Conservation (phyloP, 257 asterid species). For the Solanum piurae region DNA sequence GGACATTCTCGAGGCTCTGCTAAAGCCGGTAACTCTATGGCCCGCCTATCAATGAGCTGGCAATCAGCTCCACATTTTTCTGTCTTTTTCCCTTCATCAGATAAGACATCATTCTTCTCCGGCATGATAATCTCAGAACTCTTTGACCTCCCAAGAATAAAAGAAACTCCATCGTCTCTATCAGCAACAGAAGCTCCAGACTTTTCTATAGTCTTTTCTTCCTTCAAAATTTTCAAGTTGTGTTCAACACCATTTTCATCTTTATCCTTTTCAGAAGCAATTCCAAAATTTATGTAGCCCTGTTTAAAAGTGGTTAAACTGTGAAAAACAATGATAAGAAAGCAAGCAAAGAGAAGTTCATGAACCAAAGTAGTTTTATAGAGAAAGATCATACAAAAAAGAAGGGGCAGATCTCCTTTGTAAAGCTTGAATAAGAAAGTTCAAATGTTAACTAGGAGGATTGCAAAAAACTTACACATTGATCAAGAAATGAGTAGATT, state of each 20-base stretch:
- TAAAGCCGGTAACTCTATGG: slow-evolving; percentile 26
- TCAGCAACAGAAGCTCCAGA: slow-evolving; percentile 36
- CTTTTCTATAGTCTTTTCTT: slow-evolving; percentile 40
- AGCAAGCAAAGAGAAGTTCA: neutral
- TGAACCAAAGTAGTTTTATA: neutral
- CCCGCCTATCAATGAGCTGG: slow-evolving; percentile 15
- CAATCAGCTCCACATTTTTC: slow-evolving; percentile 17
- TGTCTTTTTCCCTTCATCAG: slow-evolving; percentile 28
- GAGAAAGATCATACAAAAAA: neutral
- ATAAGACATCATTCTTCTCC: slow-evolving; percentile 25
- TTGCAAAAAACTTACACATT: slow-evolving; percentile 52
- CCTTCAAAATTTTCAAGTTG: slow-evolving; percentile 42
- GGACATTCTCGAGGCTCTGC: slow-evolving; percentile 13
- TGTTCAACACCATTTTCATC: slow-evolving; percentile 36
- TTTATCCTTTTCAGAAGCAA: slow-evolving; percentile 58
- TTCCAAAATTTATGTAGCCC: slow-evolving; percentile 95
- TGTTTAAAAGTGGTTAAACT: slow-evolving; percentile 18
- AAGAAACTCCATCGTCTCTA: slow-evolving; percentile 65
- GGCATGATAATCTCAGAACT: slow-evolving; percentile 23
- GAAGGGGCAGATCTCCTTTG: neutral
- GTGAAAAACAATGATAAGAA: slow-evolving; percentile 4
- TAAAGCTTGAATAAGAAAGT: slow-evolving; percentile 2
- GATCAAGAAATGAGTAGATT: slow-evolving; percentile 78
- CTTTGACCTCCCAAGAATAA: slow-evolving; percentile 46
- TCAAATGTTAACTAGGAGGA: neutral